Evolutionary conservation across 2,329 filamentous ascomycete genomes (phyloP), one percentile per base, ranked within the genome.

Genomic region (Pseudogymnoascus sp.): DNA sequence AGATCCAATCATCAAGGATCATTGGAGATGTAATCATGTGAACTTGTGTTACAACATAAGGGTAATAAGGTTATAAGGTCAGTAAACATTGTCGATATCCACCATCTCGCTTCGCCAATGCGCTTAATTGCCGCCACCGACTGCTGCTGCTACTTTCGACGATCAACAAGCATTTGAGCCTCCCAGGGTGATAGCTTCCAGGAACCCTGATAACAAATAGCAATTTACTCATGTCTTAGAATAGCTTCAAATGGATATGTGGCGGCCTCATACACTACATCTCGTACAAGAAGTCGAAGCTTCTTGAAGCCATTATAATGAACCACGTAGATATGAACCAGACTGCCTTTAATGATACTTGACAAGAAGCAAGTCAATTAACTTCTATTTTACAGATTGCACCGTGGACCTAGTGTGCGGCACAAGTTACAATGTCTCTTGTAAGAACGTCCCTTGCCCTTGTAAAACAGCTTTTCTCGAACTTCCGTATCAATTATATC

Each of bases 401-500:
- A 56, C 49, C 16, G 16, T 56, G 16, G 28, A 56, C 28, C 28
- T 36, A 34, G 28, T 36, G 28, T 34, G 49, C 28, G 28, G 16
- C 49, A 56, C 49, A 56, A 36, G 49, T 36, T 56, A 34, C 28
- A 34, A 56, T 56, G 28, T 34, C 49, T 9, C 14, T 31, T 56
- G 46, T 14, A 56, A 18, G 28, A 56, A 18, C 28, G 28, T 56
- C 49, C 49, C 9, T 56, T 56, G 49, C 49, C 49, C 9, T 56
- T 56, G 49, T 34, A 56, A 36, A 21, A 56, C 28, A 36, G 49
- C 49, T 36, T 34, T 56, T 21, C 49, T 56, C 49, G 49, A 56
- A 56, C 49, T 56, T 56, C 49, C 49, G 28, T 56, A 34, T 56
- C 34, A 53, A 56, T 56, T 56, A 56, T 56, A 56, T 56, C 49